These are phyloP conservation scores for Albifimbria verrucaria DNA, from an alignment of 2,329 filamentous ascomycete genomes.

Conservation along the genomic window DNA sequence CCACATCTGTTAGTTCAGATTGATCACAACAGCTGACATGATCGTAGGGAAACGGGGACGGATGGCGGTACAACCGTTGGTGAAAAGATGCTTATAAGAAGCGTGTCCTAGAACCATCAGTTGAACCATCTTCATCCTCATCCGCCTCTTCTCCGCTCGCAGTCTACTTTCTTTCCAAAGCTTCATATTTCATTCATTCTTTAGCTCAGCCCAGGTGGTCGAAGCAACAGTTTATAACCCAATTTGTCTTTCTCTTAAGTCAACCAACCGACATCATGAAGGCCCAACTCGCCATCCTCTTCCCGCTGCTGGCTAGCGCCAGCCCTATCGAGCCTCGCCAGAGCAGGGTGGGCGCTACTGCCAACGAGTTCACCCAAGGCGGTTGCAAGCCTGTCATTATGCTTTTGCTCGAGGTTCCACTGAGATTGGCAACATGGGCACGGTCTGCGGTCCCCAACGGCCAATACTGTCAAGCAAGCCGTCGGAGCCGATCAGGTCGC, in stretches of 20 bases:
- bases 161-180: too few species aligned
- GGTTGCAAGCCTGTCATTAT: constrained; percentile 21
- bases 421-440: constrained; percentile 9
- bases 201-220: too few species aligned
- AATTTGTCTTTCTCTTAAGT: too few species aligned
- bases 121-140: too few species aligned
- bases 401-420: constrained; percentile 20
- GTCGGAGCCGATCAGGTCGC: constrained; percentile 15
- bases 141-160: too few species aligned
- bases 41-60: neutral
- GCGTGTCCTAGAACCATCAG: too few species aligned
- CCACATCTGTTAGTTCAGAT: neutral
- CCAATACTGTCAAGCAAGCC: constrained; percentile 12
- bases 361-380: constrained; percentile 18
- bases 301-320: constrained; percentile 10
- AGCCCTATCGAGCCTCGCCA: constrained; percentile 13
- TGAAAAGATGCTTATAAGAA: neutral
- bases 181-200: too few species aligned
- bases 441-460: constrained; percentile 13
- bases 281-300: constrained; percentile 9
- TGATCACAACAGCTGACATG: neutral
- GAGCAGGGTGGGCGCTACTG: constrained; percentile 11
- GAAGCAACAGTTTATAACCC: too few species aligned
- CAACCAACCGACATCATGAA: constrained; percentile 13
- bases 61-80: neutral